Evolutionary conservation across 139 green algal species (phyloP).

Genomic region (Pseudopediastrum boryanum): DNA sequence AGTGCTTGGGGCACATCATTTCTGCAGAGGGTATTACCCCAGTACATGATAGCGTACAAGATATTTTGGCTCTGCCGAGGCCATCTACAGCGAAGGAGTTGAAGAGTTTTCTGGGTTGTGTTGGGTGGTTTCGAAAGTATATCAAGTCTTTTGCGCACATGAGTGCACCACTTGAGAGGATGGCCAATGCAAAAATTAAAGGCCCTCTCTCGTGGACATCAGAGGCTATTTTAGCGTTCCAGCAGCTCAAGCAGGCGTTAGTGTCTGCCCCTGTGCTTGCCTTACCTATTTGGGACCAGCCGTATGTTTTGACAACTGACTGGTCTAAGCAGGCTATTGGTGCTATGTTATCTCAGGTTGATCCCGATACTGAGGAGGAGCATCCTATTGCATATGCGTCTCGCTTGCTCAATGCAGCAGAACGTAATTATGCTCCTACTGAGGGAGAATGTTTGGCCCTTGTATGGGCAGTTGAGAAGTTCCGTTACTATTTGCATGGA

Average conservation of each 20-base stretch:
- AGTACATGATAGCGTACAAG: slow-evolving; percentile 30
- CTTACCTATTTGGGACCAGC: slow-evolving; percentile 10
- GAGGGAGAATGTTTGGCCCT: slow-evolving; percentile 38
- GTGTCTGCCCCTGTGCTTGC: slow-evolving; percentile 2
- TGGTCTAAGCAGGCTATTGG: slow-evolving; percentile 34
- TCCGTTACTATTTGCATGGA: slow-evolving; percentile 32
- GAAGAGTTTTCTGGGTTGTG: slow-evolving; percentile 31
- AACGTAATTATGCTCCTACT: slow-evolving; percentile 34
- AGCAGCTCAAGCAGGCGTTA: slow-evolving; percentile 33
- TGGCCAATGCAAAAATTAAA: not conserved
- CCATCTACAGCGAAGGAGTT: slow-evolving; percentile 14
- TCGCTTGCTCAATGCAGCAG: not conserved
- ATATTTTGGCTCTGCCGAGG: slow-evolving; percentile 28
- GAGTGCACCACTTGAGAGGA: not conserved
- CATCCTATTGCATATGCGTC: slow-evolving; percentile 30
- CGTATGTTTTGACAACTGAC: slow-evolving; percentile 42
- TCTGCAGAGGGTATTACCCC: slow-evolving; percentile 24
- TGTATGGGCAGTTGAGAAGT: slow-evolving; percentile 36
- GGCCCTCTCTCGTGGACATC: slow-evolving; percentile 24
- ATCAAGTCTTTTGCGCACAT: slow-evolving; percentile 29
- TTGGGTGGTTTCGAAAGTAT: slow-evolving; percentile 26
- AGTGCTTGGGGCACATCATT: slow-evolving; percentile 34
- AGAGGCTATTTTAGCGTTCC: slow-evolving; percentile 25
- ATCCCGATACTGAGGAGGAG: slow-evolving; percentile 13
- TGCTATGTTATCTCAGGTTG: slow-evolving; percentile 24